These are phyloP conservation scores for Aspergillus sp. DNA, from an alignment of 2,329 filamentous ascomycete species.

Conservation along the genomic window DNA sequence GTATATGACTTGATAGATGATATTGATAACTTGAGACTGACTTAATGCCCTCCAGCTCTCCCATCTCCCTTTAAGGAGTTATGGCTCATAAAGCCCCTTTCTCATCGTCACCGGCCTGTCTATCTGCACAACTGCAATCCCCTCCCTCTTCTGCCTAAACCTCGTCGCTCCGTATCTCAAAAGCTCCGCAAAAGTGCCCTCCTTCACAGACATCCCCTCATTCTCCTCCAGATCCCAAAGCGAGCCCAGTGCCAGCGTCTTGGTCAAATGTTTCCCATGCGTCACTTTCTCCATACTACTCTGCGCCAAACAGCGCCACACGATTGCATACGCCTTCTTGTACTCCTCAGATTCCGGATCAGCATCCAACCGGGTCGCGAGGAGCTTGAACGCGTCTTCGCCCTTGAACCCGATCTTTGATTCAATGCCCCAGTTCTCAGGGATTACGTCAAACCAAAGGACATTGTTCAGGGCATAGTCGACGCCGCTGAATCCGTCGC, in stretches of 20 bases:
- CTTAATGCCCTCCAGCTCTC: too few relatives aligned
- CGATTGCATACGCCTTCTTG: background rate
- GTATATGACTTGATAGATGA: too few relatives aligned
- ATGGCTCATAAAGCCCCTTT: conserved; percentile 3
- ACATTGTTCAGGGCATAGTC: background rate
- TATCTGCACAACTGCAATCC: background rate
- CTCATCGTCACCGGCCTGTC: background rate
- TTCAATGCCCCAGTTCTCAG: background rate
- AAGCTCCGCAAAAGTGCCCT: background rate
- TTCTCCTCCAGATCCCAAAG: conserved; percentile 2
- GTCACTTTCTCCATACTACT: background rate
- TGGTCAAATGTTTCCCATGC: background rate
- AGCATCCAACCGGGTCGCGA: background rate
- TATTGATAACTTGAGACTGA: too few relatives aligned
- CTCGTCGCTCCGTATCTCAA: background rate
- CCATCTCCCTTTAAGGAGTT: too few relatives aligned
- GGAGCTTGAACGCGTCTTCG: background rate
- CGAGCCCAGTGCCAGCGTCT: background rate
- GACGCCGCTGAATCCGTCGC: background rate
- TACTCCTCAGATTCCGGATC: background rate
- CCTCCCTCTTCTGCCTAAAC: background rate
- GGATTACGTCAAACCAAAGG: background rate
- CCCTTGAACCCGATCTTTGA: background rate
- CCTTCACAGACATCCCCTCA: background rate
- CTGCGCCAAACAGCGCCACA: background rate